phyloP scores from a whole-genome alignment of 2,329 filamentous ascomycete genomes.

The Ophiosphaerella narmari region DNA sequence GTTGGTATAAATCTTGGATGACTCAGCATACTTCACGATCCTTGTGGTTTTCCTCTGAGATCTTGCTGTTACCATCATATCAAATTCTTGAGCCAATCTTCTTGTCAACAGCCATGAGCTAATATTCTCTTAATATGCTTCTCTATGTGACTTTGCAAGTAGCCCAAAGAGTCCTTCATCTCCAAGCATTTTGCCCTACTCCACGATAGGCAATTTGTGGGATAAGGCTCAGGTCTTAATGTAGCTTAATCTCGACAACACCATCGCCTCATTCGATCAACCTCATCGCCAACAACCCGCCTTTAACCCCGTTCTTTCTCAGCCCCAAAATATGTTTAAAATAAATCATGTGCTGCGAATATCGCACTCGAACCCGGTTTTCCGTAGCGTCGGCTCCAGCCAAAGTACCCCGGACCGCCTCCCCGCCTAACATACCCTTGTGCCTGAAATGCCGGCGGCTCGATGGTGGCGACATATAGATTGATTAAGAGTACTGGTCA shows the following conservation, averaged over 20 bases:
- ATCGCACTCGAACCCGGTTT: neutral
- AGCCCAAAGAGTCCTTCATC: too few relatives aligned
- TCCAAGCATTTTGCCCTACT: too few relatives aligned
- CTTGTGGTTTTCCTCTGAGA: neutral
- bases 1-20: neutral
- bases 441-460: conserved; percentile 34
- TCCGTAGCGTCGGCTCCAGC: neutral
- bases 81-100: too few relatives aligned
- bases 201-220: too few relatives aligned
- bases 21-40: neutral
- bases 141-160: too few relatives aligned
- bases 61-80: too few relatives aligned
- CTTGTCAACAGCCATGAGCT: too few relatives aligned
- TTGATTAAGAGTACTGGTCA: conserved; percentile 40
- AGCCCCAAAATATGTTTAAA: neutral
- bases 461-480: conserved; percentile 37
- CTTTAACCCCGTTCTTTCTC: neutral
- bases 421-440: conserved; percentile 33
- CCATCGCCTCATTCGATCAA: neutral
- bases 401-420: conserved; percentile 38
- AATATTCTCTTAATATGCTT: too few relatives aligned
- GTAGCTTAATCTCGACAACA: conserved; percentile 10
- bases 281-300: neutral
- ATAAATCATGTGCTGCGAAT: neutral
- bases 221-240: neutral